Percentiles rank a stretch among this genome's conserved stretches.
phyloP scores from a whole-genome alignment of 768 basidiomycete species.

The Lentinus brumalis region DNA sequence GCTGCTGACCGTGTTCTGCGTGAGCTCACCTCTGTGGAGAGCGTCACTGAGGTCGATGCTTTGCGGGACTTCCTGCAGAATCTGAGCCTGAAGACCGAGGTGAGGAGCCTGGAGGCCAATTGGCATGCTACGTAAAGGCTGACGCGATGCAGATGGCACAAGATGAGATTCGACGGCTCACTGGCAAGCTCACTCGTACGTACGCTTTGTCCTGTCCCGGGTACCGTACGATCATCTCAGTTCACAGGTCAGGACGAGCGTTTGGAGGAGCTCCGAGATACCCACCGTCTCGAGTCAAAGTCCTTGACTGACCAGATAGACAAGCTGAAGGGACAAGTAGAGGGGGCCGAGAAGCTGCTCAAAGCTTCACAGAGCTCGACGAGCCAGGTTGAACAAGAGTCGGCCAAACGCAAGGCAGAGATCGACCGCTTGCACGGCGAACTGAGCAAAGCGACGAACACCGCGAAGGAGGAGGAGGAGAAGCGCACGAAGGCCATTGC shows the following conservation, averaged over 20 bases:
- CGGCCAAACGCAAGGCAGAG: conserved; percentile 53
- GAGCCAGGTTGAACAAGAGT: conserved; percentile 49
- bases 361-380: conserved; percentile 54
- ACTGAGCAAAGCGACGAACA: conserved; percentile 55
- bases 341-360: conserved; percentile 71
- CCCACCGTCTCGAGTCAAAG: conserved; percentile 75
- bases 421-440: conserved; percentile 65
- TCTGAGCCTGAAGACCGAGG: conserved; percentile 69
- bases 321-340: conserved; percentile 65
- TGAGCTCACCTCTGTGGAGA: conserved; percentile 71
- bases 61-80: conserved; percentile 75
- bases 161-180: conserved; percentile 79
- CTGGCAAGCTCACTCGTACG: conserved; percentile 72
- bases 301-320: conserved; percentile 79
- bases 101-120: conserved; percentile 34
- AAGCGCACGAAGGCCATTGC: conserved; percentile 94
- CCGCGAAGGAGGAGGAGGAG: conserved; percentile 94
- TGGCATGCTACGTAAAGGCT: background rate
- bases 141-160: conserved; percentile 53
- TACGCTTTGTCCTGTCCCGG: background rate
- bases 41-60: conserved; percentile 61
- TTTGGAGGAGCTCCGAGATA: conserved; percentile 82
- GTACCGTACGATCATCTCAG: background rate
- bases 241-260: conserved; percentile 78
- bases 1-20: conserved; percentile 69